Percentiles rank a stretch among this genome's conserved stretches.
phyloP scores from a whole-genome alignment of 441 rosid species.

The Dalechampia spathulata region DNA sequence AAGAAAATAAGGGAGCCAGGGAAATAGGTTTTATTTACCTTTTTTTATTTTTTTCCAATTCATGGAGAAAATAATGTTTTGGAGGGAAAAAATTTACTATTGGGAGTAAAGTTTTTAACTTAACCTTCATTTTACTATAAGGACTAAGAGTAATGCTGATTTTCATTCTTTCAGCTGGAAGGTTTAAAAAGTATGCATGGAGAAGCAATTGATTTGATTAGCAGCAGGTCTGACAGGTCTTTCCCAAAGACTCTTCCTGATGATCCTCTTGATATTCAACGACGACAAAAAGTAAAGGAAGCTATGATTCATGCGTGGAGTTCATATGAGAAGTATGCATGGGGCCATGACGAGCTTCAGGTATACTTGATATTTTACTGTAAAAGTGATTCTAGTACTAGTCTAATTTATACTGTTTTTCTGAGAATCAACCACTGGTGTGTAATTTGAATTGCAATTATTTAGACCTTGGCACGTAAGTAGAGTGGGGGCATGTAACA shows the following conservation, averaged over 20 bases:
- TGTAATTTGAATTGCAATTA: neutral
- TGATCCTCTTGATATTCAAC: conserved; percentile 49
- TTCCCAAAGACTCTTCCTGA: conserved; percentile 30
- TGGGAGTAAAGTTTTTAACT: neutral
- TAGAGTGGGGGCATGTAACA: neutral
- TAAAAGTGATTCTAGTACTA: neutral
- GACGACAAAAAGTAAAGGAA: conserved; percentile 88
- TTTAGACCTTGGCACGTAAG: neutral
- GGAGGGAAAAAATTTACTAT: too few relatives aligned
- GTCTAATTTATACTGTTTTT: neutral
- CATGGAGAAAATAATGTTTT: too few relatives aligned
- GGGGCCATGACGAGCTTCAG: conserved; percentile 99
- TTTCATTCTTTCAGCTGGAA: conserved; percentile 38
- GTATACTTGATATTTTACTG: conserved; percentile 23
- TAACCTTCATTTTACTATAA: neutral
- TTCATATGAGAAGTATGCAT: conserved; percentile 94
- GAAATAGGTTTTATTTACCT: too few relatives aligned
- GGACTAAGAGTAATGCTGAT: neutral
- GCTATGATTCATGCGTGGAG: conserved; percentile 99
- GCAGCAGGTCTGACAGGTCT: conserved; percentile 1
- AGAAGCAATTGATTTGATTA: conserved; percentile 17
- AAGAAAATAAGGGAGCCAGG: too few relatives aligned
- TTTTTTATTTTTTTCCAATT: too few relatives aligned
- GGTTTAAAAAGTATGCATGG: conserved; percentile 30
- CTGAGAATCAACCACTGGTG: neutral